Evolutionary conservation across 768 basidiomycete species (phyloP), one percentile per base, ranked within the genome.

Genomic region (Lactarius tabidus): DNA sequence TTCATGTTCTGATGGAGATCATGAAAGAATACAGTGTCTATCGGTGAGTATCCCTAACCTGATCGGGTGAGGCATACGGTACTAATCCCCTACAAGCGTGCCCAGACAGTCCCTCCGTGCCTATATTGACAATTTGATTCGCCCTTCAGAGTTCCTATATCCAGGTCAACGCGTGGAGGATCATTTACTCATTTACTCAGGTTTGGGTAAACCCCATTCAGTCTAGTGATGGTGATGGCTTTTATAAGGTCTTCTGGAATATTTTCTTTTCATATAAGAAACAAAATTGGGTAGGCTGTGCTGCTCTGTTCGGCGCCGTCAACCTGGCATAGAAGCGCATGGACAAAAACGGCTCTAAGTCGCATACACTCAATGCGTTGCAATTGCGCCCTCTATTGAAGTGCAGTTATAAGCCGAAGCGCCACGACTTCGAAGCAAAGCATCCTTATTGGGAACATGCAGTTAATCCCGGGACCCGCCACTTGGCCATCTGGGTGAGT

Each of bases 171-270:
- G 28, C n/a, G 38, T 53, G 57, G 33, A 57, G 57, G 57, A 62
- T 66, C 65, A 55, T 66, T 65, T 41, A 28, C 33, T 66, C 65
- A 55, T 66, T 65, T 41, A 28, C 33, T 56, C n/a, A n/a, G 23
- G 39, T 43, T 64, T 64, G 57, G 57, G 35, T 12, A 15, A 61
- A 57, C 57, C 65, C 65, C 65, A 66, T 66, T 66, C 61, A 55
- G 57, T 54, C 56, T 66, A 66, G 65, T 66, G 31, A 28, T 14
- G n/a, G 10, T 41, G 33, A 35, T 26, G 23, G n/a, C 18, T 35
- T 41, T 20, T 15, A 35, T 29, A 43, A 14, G 60, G 15, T 53
- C 23, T 61, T 66, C 51, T 58, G 61, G 60, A 58, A 57, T 36
- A 3, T 23, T 6, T 33, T 33, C 8, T n/a, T n/a, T 54, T 48